Conservation (phyloP, 148 eudicot genomes). For the Drosera capensis region DNA sequence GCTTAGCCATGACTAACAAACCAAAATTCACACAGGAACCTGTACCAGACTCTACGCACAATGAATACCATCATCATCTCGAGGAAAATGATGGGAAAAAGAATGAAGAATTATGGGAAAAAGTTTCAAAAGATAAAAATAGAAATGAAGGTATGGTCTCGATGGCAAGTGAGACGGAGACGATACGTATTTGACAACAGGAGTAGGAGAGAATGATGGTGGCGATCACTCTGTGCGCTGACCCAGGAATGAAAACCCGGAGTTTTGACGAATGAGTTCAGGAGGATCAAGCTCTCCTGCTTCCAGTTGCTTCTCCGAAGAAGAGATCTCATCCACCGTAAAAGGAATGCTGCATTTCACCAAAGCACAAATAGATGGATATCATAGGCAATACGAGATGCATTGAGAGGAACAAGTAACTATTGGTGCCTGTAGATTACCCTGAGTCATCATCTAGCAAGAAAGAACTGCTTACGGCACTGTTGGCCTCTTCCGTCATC, state of each 20-base stretch:
- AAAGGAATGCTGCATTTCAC: conserved; percentile 67
- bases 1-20: not conserved
- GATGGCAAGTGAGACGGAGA: not conserved
- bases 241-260: conserved; percentile 75
- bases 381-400: not conserved
- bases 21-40: conserved; percentile 1
- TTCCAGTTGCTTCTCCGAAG: conserved; percentile 57
- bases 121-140: not conserved
- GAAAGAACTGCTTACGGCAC: conserved; percentile 82
- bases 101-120: not conserved
- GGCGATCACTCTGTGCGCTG: conserved; percentile 28
- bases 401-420: not conserved
- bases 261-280: conserved; percentile 67
- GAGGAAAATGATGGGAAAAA: not conserved
- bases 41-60: not conserved
- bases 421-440: conserved; percentile 12
- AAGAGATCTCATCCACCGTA: conserved; percentile 85
- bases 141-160: not conserved
- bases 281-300: conserved; percentile 77
- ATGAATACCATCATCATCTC: not conserved
- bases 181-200: not conserved
- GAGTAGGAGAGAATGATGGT: not conserved
- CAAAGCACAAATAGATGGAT: not conserved
- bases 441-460: conserved; percentile 94
- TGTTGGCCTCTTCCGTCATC: conserved; percentile 97